A percentile compares a stretch with the other conserved stretches of the same genome.
These are phyloP conservation scores for Neostapfia colusana DNA, from an alignment of 176 grass and related monocot genomes.

Conservation along the genomic window DNA sequence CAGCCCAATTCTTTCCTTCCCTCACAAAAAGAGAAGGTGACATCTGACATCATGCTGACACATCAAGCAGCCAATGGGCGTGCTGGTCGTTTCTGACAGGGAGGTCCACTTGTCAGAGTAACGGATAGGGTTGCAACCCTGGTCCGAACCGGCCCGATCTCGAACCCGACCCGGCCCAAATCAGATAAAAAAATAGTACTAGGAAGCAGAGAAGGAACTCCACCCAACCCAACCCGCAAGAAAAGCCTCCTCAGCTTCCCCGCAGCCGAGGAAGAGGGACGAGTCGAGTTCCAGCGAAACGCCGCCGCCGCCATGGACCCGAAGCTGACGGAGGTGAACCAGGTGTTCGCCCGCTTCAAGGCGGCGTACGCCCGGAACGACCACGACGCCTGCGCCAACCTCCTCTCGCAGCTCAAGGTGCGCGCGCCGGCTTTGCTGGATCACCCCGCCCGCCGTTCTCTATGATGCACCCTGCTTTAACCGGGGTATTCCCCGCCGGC, in stretches of 20 bases:
- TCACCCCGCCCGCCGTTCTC: constrained; percentile 3
- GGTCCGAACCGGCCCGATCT: neutral
- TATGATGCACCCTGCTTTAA: neutral
- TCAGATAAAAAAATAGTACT: neutral
- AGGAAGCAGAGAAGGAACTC: neutral
- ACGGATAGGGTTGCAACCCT: neutral
- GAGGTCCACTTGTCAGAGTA: neutral
- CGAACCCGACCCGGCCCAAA: neutral
- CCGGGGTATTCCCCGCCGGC: neutral
- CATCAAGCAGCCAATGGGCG: too few relatives aligned
- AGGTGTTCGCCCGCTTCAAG: constrained; percentile 85
- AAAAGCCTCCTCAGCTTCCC: neutral
- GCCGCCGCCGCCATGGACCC: constrained; percentile 66
- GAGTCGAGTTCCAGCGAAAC: neutral
- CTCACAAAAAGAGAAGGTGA: too few relatives aligned
- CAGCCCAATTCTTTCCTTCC: too few relatives aligned
- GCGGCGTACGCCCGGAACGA: constrained; percentile 64
- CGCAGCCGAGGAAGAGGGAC: too few relatives aligned
- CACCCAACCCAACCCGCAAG: constrained; percentile 34
- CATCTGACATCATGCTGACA: too few relatives aligned
- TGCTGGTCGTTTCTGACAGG: too few relatives aligned
- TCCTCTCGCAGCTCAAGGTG: constrained; percentile 95
- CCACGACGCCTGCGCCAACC: constrained; percentile 49
- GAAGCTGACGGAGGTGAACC: constrained; percentile 63
- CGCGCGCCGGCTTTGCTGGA: neutral